Evolutionary conservation across 495 filamentous ascomycete genomes (phyloP), one percentile per base, ranked within the genome.

Genomic region (Schizothecium vesticola): DNA sequence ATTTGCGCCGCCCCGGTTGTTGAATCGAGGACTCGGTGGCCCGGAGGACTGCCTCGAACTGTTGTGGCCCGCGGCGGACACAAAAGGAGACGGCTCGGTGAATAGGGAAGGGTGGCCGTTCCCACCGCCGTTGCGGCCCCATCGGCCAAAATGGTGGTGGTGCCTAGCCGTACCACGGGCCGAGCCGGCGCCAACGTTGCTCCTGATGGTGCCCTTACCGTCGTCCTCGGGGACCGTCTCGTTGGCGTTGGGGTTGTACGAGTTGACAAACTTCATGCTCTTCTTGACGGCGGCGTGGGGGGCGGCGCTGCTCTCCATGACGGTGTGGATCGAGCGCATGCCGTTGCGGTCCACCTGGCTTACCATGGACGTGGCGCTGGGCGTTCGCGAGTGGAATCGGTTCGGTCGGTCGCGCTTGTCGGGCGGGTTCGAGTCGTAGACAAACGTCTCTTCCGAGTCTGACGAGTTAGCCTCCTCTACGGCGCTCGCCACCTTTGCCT

Each of bases 191-290:
- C 88, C 89, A 43, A 82, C 82, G 71, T 83, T 86, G 70, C 85
- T 87, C 63, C 86, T 85, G 23, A 75, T 77, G 0, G 83, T 84
- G 65, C 86, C 87, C 72, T 81, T 82, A n/a, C 86, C 87, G 70
- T 90, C 88, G 22, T 83, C 83, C 7, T 93, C 90, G 25, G 81
- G 67, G n/a, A 75, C 77, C 13, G 87, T 85, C 63, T 92, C 89
- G 55, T 85, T 83, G 65, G 80, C 86, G 69, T 80, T 85, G 70
- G 79, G 83, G 67, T 88, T 91, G 51, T 89, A 88, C 67, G 91
- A 91, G 78, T 91, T 96, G n/a, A 92, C 90, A 73, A 98, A 98
- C 73, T 99, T 98, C 95, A 98, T 98, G 79, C 91, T 96, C 77
- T 92, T 91, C 81, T 97, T 97, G 68, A 90, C 87, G 8, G 86